Conservation (phyloP, 306 rosid genomes). For the Fragaria ananassa region DNA sequence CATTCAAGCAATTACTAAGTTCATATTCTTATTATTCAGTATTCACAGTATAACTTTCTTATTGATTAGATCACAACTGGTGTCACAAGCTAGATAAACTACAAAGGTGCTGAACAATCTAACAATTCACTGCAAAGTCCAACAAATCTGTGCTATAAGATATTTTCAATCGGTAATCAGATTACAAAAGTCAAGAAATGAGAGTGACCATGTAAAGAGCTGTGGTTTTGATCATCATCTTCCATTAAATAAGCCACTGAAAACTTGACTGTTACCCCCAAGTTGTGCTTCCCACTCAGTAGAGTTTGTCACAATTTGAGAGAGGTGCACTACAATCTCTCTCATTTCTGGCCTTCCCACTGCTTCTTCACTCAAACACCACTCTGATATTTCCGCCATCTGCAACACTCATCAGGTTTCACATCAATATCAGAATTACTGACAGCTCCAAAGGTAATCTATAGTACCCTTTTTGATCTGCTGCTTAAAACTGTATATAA, state of each 20-base stretch:
- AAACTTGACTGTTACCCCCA: constrained; percentile 64
- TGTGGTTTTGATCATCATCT: constrained; percentile 44
- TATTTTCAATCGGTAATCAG: no score
- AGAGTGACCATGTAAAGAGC: neutral
- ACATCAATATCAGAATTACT: neutral
- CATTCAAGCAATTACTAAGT: no score
- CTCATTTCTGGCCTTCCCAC: constrained; percentile 72
- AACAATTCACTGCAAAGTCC: neutral
- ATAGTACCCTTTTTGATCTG: neutral
- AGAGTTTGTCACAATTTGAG: constrained; percentile 47
- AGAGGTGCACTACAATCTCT: constrained; percentile 45
- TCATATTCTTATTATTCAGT: neutral
- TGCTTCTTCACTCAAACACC: constrained; percentile 68
- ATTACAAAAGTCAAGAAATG: neutral
- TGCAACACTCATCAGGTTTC: constrained; percentile 21
- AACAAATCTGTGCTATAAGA: neutral
- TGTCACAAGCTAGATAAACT: neutral
- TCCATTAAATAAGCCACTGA: constrained; percentile 56
- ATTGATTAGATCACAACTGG: neutral
- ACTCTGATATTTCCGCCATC: constrained; percentile 60
- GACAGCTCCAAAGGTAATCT: neutral
- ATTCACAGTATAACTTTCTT: neutral
- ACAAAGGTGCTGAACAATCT: neutral
- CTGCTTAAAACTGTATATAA: neutral
- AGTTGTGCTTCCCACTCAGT: constrained; percentile 79